Evolutionary conservation across 176 grass and related monocot species (phyloP), one percentile per base, ranked within the genome.

Genomic region (Typha latifolia): DNA sequence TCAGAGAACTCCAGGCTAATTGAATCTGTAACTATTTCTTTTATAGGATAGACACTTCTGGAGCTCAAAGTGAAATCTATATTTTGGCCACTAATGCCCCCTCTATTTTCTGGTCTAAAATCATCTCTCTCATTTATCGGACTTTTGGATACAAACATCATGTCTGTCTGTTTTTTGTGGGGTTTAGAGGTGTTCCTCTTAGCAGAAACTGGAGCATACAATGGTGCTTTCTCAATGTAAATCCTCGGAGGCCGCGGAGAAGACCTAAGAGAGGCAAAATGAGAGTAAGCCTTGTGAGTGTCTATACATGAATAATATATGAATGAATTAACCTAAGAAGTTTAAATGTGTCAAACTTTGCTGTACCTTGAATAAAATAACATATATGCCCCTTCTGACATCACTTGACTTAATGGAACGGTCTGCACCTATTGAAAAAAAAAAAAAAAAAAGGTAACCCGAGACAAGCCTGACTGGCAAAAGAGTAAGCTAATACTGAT

Each of bases 351-450:
- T 49, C 8, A 71, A 29, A 26, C 51, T 14, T 52, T 12, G 19
- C 48, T 64, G 73, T 87, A 91, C 95, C 95, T 90, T 29, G 82
- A 81, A 78, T 99, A 99, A 81, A 99, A 99, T 59, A 99, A 81
- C 95, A 99, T 99, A 75, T 99, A 99, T 76, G 95, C 95, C 77
- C 95, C 89, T 85, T 99, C 85, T 59, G 95, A 99, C 95, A 99
- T 99, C 51, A 99, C 95, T 75, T 99, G 95, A 83, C 83, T 92
- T 71, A 69, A 69, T 69, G 86, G 81, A 32, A 99, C 95, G 74
- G 70, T 64, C 62, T 99, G 77, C 51, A 94, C 95, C 95, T 99
- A 47, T 48, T 81, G 66, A 16, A 51, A 29, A 62, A 80, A 21
- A 48, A 71, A 34, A 70, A 9, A 21, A 53, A 63, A 27, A 70